phyloP scores from a whole-genome alignment of 2,329 filamentous ascomycete species.

The Pseudocercospora cruenta region DNA sequence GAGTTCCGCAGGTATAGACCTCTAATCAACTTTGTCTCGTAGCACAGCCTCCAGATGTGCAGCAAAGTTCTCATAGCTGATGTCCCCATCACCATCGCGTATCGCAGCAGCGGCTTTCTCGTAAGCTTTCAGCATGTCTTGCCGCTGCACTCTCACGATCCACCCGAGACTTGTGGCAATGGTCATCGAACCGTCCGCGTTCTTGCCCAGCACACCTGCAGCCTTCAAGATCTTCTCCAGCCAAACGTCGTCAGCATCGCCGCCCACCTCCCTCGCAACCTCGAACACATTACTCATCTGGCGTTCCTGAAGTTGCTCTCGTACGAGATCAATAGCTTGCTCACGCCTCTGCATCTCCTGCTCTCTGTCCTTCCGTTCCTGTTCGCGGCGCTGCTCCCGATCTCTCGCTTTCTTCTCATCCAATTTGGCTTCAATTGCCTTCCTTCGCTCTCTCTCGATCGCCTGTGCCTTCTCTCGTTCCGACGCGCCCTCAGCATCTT shows the following conservation, averaged over 20 bases:
- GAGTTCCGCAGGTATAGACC: not conserved
- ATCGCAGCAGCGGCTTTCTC: slow-evolving; percentile 34
- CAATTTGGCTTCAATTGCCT: slow-evolving; percentile 48
- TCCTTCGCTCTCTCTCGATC: slow-evolving; percentile 46
- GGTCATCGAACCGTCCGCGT: slow-evolving; percentile 33
- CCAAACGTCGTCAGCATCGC: slow-evolving; percentile 45
- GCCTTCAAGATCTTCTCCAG: slow-evolving; percentile 49
- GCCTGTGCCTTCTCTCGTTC: slow-evolving; percentile 50
- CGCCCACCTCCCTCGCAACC: slow-evolving; percentile 47
- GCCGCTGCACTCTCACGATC: slow-evolving; percentile 45
- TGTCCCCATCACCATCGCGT: slow-evolving; percentile 38
- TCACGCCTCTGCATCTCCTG: slow-evolving; percentile 43
- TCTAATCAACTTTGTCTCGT: not conserved
- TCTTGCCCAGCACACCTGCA: slow-evolving; percentile 41
- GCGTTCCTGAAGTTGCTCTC: slow-evolving; percentile 34
- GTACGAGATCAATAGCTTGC: slow-evolving; percentile 38
- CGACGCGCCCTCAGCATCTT: slow-evolving; percentile 47
- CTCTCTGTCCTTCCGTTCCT: slow-evolving; percentile 43
- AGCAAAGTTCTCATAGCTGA: slow-evolving; percentile 40
- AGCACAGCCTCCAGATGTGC: not conserved
- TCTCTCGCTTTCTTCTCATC: slow-evolving; percentile 46
- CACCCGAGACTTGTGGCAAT: slow-evolving; percentile 51
- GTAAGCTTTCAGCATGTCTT: slow-evolving; percentile 47
- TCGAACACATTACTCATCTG: slow-evolving; percentile 44
- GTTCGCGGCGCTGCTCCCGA: slow-evolving; percentile 44